A percentile compares a stretch with the other conserved stretches of the same genome.
phyloP scores from a whole-genome alignment of 768 basidiomycete genomes.

The Hygrophorus pudorinus region DNA sequence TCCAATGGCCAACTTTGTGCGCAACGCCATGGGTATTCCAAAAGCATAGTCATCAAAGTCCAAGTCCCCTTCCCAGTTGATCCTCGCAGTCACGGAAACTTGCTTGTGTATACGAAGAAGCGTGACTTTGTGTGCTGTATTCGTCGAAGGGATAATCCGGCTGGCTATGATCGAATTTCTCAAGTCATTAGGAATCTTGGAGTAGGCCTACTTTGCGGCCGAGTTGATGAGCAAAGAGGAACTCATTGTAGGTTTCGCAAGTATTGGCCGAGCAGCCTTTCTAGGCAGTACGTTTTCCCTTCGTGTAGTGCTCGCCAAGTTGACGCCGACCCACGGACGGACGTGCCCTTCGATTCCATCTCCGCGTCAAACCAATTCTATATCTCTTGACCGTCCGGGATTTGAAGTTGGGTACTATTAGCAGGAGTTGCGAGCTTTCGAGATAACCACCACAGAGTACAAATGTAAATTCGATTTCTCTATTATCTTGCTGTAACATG shows the following conservation, averaged over 20 bases:
- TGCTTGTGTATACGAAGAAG: constrained; percentile 44
- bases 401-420: too few species aligned
- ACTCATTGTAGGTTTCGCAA: constrained; percentile 40
- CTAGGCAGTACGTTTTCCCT: too few species aligned
- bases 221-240: constrained; percentile 37
- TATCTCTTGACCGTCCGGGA: too few species aligned
- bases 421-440: too few species aligned
- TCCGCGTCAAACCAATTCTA: too few species aligned
- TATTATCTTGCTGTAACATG: too few species aligned
- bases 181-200: constrained; percentile 31
- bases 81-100: constrained; percentile 11
- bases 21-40: constrained; percentile 23
- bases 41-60: constrained; percentile 42
- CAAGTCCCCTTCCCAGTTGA: constrained; percentile 29
- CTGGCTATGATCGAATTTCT: constrained; percentile 31
- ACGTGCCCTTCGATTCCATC: too few species aligned
- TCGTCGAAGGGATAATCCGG: constrained; percentile 18
- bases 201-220: constrained; percentile 39
- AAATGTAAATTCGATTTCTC: too few species aligned
- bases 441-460: too few species aligned
- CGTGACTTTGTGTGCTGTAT: constrained; percentile 41
- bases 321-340: too few species aligned
- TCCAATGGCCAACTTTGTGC: constrained; percentile 15
- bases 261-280: constrained; percentile 50
- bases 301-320: too few species aligned